Conservation (phyloP, 495 filamentous ascomycete genomes). For the Filosporella fistucella region DNA sequence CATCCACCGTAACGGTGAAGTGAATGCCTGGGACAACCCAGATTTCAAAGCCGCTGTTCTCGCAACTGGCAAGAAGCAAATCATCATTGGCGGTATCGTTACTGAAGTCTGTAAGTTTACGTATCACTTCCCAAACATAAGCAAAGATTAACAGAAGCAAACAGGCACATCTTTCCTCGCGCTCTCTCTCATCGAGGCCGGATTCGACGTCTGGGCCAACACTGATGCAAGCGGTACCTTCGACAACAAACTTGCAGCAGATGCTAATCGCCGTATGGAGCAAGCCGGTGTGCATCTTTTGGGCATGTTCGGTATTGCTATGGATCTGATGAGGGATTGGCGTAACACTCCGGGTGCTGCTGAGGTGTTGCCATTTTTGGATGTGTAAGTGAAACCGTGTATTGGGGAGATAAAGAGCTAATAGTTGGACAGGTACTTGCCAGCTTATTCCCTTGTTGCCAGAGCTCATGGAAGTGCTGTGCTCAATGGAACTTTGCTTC, state of each 20-base stretch:
- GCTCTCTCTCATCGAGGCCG: conserved; percentile 63
- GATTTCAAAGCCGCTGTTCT: conserved; percentile 64
- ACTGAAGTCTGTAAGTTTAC: conserved; percentile 65
- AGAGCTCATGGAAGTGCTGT: conserved; percentile 39
- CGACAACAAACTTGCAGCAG: conserved; percentile 46
- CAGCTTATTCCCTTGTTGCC: conserved; percentile 40
- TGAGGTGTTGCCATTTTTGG: conserved; percentile 61
- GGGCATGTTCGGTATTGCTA: conserved; percentile 61
- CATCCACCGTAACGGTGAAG: conserved; percentile 67
- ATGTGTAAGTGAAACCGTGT: conserved; percentile 39
- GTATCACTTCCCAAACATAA: conserved; percentile 1
- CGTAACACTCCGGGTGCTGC: conserved; percentile 56
- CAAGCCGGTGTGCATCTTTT: conserved; percentile 61
- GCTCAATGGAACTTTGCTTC: conserved; percentile 35
- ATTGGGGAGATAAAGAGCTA: not conserved
- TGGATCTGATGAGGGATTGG: conserved; percentile 80
- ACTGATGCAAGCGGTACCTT: conserved; percentile 68
- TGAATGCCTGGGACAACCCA: conserved; percentile 75
- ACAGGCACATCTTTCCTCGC: conserved; percentile 66
- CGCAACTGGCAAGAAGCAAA: conserved; percentile 61
- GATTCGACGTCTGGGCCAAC: conserved; percentile 76
- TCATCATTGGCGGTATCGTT: conserved; percentile 70
- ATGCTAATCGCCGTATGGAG: conserved; percentile 63
- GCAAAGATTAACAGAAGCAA: not conserved
- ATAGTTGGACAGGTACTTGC: conserved; percentile 30